These are phyloP conservation scores for Leucaena leucocephala DNA, from an alignment of 306 rosid species.

Conservation along the genomic window DNA sequence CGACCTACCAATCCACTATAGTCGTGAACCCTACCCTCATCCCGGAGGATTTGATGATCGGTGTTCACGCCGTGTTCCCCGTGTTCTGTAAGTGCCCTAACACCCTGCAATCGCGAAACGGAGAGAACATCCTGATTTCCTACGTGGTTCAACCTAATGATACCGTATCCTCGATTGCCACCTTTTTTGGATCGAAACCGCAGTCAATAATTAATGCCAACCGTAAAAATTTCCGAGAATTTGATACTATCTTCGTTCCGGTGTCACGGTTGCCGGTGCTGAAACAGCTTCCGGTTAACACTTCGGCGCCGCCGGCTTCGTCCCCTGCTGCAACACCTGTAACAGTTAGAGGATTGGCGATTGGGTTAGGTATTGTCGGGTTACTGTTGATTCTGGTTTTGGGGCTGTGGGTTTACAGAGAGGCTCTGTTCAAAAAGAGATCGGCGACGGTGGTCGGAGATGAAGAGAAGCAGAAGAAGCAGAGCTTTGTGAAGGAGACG, in stretches of 20 bases:
- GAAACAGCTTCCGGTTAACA: slow-evolving; percentile 52
- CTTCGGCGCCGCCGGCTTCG: slow-evolving; percentile 34
- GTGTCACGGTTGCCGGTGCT: slow-evolving; percentile 57
- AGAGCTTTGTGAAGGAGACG: slow-evolving; percentile 25
- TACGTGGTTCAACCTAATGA: slow-evolving; percentile 80
- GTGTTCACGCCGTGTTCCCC: slow-evolving; percentile 57
- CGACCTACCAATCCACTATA: slow-evolving; percentile 71
- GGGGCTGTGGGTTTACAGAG: slow-evolving; percentile 59
- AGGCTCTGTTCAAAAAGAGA: slow-evolving; percentile 43
- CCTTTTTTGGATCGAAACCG: slow-evolving; percentile 42
- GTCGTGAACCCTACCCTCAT: slow-evolving; percentile 65
- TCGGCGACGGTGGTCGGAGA: slow-evolving; percentile 25
- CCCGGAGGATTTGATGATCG: slow-evolving; percentile 48
- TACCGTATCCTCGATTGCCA: slow-evolving; percentile 57
- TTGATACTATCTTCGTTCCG: slow-evolving; percentile 72
- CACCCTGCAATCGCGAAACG: slow-evolving; percentile 34
- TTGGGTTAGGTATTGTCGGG: slow-evolving; percentile 70
- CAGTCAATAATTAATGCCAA: slow-evolving; percentile 50
- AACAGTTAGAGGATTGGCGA: slow-evolving; percentile 61
- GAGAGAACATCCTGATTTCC: slow-evolving; percentile 50
- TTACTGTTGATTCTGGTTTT: slow-evolving; percentile 54
- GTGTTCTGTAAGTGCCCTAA: slow-evolving; percentile 84
- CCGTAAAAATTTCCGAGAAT: slow-evolving; percentile 33
- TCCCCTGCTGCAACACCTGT: slow-evolving; percentile 33
- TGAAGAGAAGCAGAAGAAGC: slow-evolving; percentile 44